A percentile compares a stretch with the other conserved stretches of the same genome.
phyloP scores from a whole-genome alignment of 805 yeast species.

The Yarrowia sp. region DNA sequence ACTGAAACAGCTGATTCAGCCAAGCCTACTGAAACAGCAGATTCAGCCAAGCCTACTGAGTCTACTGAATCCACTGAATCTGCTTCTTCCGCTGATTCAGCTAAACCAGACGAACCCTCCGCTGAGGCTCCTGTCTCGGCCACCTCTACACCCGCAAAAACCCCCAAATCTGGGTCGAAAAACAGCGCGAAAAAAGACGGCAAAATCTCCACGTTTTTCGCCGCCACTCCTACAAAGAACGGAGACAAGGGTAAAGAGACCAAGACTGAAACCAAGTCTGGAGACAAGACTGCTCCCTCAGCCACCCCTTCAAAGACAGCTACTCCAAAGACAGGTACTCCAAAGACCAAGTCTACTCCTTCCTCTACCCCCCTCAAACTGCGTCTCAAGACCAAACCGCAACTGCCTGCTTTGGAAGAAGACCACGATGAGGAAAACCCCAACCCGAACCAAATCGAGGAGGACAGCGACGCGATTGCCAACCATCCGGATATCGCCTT shows the following conservation, averaged over 20 bases:
- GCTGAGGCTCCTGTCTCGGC: too few species aligned
- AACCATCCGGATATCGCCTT: constrained; percentile 35
- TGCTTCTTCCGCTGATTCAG: too few species aligned
- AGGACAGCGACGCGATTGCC: constrained; percentile 13
- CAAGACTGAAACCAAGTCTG: too few species aligned
- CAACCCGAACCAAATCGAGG: constrained; percentile 31
- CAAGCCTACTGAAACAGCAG: background rate
- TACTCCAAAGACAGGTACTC: background rate
- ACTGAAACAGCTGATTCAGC: too few species aligned
- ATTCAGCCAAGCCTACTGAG: background rate
- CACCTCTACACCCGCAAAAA: too few species aligned
- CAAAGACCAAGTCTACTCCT: background rate
- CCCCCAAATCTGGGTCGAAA: background rate
- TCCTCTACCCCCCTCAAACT: background rate
- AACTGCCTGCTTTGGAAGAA: constrained; percentile 38
- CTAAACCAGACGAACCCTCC: too few species aligned
- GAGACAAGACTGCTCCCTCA: too few species aligned
- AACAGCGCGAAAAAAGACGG: constrained; percentile 1
- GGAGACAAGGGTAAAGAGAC: background rate
- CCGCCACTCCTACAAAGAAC: constrained; percentile 6
- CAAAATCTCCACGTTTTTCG: background rate
- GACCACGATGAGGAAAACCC: constrained; percentile 30
- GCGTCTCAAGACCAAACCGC: constrained; percentile 28
- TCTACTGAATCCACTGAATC: background rate
- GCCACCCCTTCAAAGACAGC: background rate